Percentiles rank a stretch among this genome's conserved stretches.
These are phyloP conservation scores for Lentinula guzmanii DNA, from an alignment of 768 basidiomycete genomes.

Conservation along the genomic window DNA sequence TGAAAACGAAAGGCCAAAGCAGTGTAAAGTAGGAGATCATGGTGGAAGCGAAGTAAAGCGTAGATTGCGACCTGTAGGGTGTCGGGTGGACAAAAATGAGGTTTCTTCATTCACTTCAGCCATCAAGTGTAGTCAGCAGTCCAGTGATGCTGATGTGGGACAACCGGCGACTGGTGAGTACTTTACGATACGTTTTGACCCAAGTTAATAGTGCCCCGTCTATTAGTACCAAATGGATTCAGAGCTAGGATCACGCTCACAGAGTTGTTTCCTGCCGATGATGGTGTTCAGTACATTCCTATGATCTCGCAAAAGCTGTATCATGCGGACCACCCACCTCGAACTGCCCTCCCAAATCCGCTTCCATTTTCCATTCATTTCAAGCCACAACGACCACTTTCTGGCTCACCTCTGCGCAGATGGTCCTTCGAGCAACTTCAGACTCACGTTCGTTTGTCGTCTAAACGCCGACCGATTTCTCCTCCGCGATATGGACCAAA, in stretches of 20 bases:
- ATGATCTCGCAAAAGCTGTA: slow-evolving; percentile 28
- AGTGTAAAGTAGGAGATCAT: slow-evolving; percentile 3
- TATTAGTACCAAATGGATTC: slow-evolving; percentile 6
- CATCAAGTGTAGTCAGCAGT: background rate
- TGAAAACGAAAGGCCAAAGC: slow-evolving; percentile 7
- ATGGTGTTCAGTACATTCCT: slow-evolving; percentile 34
- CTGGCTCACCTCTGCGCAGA: slow-evolving; percentile 30
- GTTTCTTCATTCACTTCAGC: slow-evolving; percentile 34
- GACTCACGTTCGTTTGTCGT: background rate
- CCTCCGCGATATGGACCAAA: slow-evolving; percentile 1
- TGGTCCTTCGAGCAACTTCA: background rate
- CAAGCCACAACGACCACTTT: slow-evolving; percentile 34
- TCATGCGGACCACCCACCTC: slow-evolving; percentile 10
- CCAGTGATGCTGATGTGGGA: background rate
- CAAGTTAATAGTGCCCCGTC: background rate
- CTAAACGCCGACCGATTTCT: slow-evolving; percentile 1
- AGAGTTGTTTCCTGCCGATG: slow-evolving; percentile 9
- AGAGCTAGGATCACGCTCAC: background rate
- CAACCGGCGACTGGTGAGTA: slow-evolving; percentile 3
- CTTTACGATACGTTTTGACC: background rate
- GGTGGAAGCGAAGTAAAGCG: background rate
- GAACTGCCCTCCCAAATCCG: slow-evolving; percentile 24
- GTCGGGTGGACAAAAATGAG: slow-evolving; percentile 36
- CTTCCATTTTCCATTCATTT: slow-evolving; percentile 27
- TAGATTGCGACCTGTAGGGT: slow-evolving; percentile 30